Evolutionary conservation across 495 filamentous ascomycete genomes (phyloP).

Genomic region (Podospora australis): DNA sequence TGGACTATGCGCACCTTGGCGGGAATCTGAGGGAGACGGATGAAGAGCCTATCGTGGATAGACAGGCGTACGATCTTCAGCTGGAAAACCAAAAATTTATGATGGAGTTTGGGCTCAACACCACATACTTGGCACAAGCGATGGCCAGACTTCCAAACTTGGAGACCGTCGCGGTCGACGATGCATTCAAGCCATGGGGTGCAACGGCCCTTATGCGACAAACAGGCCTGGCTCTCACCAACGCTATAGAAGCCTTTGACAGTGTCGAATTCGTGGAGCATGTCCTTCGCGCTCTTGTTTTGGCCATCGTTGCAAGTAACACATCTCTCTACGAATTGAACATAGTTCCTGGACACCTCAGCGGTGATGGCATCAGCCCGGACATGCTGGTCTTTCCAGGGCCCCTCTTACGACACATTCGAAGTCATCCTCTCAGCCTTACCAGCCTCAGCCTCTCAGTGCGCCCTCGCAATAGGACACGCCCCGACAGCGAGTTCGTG

Average conservation of each 20-base stretch:
- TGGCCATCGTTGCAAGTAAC: not conserved
- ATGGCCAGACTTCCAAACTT: not conserved
- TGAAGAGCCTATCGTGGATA: not conserved
- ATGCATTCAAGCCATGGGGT: not conserved
- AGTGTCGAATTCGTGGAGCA: not conserved
- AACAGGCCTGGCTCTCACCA: not conserved
- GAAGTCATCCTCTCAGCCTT: not conserved
- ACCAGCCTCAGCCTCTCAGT: not conserved
- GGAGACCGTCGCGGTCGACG: not conserved
- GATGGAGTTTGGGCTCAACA: not conserved
- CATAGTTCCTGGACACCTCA: not conserved
- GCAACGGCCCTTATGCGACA: not conserved
- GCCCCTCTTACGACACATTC: not conserved
- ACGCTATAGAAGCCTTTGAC: not conserved
- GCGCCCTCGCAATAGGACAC: not conserved
- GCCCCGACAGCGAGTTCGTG: not conserved
- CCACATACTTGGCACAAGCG: not conserved
- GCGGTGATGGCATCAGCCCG: not conserved
- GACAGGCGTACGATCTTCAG: not conserved
- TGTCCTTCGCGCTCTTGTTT: not conserved
- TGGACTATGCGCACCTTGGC: too few species aligned
- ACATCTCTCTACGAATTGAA: not conserved
- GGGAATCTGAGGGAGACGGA: not conserved
- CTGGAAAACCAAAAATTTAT: not conserved
- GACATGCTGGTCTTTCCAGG: not conserved